Conservation (phyloP, 1,284 basidiomycete species). For the Rhizoctonia solani region DNA sequence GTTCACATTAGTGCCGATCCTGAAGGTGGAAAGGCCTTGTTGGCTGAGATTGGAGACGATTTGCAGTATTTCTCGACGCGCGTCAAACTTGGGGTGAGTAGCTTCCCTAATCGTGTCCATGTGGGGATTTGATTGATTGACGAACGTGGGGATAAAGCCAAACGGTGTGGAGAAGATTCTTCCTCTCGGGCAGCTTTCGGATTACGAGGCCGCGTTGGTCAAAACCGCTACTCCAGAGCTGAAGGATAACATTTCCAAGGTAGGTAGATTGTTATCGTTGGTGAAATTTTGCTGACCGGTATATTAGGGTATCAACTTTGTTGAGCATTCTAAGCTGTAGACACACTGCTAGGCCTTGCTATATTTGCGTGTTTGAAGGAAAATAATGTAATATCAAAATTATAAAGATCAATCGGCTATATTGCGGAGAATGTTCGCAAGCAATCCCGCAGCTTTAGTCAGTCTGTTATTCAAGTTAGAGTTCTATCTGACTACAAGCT, state of each 20-base stretch:
- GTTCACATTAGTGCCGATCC: constrained; percentile 81
- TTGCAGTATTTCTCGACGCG: constrained; percentile 84
- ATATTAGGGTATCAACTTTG: constrained; percentile 48
- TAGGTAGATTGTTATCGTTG: constrained; percentile 1
- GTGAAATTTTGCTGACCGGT: background rate
- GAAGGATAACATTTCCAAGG: constrained; percentile 76
- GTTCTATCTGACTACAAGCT: too few species aligned
- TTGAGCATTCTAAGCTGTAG: constrained; percentile 49
- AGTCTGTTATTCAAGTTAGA: too few species aligned
- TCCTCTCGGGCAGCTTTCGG: constrained; percentile 72
- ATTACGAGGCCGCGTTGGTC: constrained; percentile 74
- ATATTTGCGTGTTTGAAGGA: background rate
- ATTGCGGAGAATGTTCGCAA: background rate
- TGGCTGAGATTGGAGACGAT: constrained; percentile 64
- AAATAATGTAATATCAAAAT: background rate
- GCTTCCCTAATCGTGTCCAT: constrained; percentile 23
- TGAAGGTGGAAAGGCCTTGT: constrained; percentile 65
- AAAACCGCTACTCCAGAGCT: constrained; percentile 82
- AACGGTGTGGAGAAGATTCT: constrained; percentile 83
- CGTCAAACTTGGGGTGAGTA: constrained; percentile 80
- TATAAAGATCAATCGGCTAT: background rate
- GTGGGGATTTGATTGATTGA: constrained; percentile 25
- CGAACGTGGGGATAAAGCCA: constrained; percentile 49
- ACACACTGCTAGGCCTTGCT: background rate
- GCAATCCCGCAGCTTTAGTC: too few species aligned